Evolutionary conservation across 179 eudicot genomes (phyloP).

Genomic region (Carnegiea gigantea): DNA sequence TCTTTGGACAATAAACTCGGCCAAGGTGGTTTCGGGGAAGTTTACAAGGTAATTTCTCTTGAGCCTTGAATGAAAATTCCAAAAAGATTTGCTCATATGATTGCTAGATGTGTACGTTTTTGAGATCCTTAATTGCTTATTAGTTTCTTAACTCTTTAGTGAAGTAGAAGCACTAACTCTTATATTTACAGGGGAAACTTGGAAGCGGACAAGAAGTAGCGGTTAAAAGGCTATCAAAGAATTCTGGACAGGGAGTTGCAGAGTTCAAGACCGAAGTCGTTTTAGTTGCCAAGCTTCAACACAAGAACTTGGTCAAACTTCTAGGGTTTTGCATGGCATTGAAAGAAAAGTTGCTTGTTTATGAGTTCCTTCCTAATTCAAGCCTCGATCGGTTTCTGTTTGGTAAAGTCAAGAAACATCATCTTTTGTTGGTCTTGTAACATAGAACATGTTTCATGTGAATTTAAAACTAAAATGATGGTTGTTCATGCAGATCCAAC

Average conservation of each 20-base stretch:
- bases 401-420: not conserved
- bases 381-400: not conserved
- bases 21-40: not conserved
- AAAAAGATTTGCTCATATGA: too few relatives aligned
- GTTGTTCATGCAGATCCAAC: not conserved
- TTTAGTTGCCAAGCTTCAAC: constrained; percentile 1
- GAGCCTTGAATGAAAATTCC: too few relatives aligned
- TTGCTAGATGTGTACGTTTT: too few relatives aligned
- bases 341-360: not conserved
- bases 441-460: too few relatives aligned
- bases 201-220: not conserved
- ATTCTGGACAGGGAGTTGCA: not conserved
- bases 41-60: not conserved
- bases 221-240: not conserved
- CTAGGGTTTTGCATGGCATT: not conserved
- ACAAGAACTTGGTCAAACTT: not conserved
- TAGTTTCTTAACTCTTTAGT: too few relatives aligned
- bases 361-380: not conserved
- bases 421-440: too few relatives aligned
- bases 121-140: too few relatives aligned
- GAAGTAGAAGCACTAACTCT: too few relatives aligned
- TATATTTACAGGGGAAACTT: not conserved
- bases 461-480: not conserved
- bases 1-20: constrained; percentile 3
- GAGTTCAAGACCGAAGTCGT: not conserved